These are phyloP conservation scores for Russula lepida DNA, from an alignment of 768 basidiomycete genomes.

Conservation along the genomic window DNA sequence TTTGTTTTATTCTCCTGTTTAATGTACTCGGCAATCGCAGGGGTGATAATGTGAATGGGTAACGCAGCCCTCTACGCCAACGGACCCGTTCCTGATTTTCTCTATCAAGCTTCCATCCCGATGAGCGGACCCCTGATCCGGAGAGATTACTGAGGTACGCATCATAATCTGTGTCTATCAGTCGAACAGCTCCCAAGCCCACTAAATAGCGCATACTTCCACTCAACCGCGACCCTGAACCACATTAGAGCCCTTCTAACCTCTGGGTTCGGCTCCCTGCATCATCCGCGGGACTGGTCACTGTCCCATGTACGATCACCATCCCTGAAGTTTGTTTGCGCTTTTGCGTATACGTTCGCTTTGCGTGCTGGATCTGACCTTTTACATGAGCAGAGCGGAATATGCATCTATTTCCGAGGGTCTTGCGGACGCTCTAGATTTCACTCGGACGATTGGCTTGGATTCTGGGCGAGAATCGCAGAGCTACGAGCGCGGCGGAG, in stretches of 20 bases:
- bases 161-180: background rate
- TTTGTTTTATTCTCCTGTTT: background rate
- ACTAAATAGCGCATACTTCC: slow-evolving; percentile 79
- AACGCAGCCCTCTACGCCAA: slow-evolving; percentile 21
- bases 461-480: slow-evolving; percentile 38
- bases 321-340: slow-evolving; percentile 49
- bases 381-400: slow-evolving; percentile 43
- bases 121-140: slow-evolving; percentile 43
- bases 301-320: slow-evolving; percentile 84
- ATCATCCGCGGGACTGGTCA: slow-evolving; percentile 78
- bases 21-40: slow-evolving; percentile 33
- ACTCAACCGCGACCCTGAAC: slow-evolving; percentile 90
- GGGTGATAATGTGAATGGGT: slow-evolving; percentile 96
- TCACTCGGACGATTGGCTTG: slow-evolving; percentile 81
- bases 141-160: slow-evolving; percentile 56
- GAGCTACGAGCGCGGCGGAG: slow-evolving; percentile 65
- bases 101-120: slow-evolving; percentile 46
- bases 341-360: background rate
- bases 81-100: background rate
- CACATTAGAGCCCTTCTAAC: slow-evolving; percentile 81
- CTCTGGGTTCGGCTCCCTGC: slow-evolving; percentile 89
- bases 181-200: background rate
- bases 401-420: slow-evolving; percentile 81
- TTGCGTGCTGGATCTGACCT: background rate
- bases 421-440: slow-evolving; percentile 87